Base-by-base conservation (phyloP, 2,329 filamentous ascomycete species). In the Fusarium sp. region DNA sequence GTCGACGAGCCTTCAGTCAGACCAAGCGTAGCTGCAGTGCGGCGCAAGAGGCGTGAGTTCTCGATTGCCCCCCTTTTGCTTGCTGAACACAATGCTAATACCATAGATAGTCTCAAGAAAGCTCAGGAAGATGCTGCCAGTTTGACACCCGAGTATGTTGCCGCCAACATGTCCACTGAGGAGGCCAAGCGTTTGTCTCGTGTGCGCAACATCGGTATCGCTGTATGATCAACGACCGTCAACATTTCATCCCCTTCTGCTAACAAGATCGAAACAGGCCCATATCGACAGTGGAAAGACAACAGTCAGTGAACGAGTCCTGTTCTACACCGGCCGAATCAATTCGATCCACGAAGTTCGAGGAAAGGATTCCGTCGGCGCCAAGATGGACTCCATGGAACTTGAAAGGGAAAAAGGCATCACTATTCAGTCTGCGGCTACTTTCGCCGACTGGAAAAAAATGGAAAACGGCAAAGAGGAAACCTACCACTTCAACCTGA, bases 311-410 rank as follows among this genome's bases (percentile, higher is more conserved):
- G 96, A 99, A 85, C 93, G 96, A 82, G 94, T 99, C 48, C 92
- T 99, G 63, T 99, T 95, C 88, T 99, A 99, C 83, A 98, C 96
- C 61, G 96, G 96, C 74, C 92, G 96, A 80, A 98, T 98, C 84
- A 97, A 97, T 81, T 89, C 94, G 37, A 98, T 99, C 78, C 96
- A 99, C 86, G 96, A 99, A 84, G 96, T 99, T 46, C 90, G 96
- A 79, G 94, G 94, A 66, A 95, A 95, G 80, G 96, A 99, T 87
- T 90, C 93, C 39, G 94, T 98, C 44, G 96, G 96, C 73, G 96
- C 96, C 69, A 99, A 99, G 86, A 99, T 99, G 96, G 96, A 99
- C 86, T 98, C 95, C 31, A 99, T 99, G 96, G 96, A 99, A 77
- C 87, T 99, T 76, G 96, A 99, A 85, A 89, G 96, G 83, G 96